phyloP scores from a whole-genome alignment of 805 yeast genomes.

The Kuraishia piskuri region DNA sequence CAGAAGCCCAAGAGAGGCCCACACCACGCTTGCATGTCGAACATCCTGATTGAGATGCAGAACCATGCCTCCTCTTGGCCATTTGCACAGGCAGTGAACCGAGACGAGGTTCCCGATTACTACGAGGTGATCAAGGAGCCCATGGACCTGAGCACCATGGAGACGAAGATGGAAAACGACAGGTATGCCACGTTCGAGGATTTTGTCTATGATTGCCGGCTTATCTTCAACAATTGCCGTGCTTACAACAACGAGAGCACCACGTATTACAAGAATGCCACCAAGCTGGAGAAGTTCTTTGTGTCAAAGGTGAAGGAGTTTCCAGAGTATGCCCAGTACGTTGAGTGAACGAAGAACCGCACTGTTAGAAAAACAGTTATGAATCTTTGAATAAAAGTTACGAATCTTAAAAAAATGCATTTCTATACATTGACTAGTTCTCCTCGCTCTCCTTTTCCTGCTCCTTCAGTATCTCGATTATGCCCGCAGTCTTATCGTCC shows the following conservation, averaged over 20 bases:
- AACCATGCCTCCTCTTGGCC: constrained; percentile 99
- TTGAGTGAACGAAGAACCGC: too few species aligned
- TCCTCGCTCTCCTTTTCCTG: constrained; percentile 29
- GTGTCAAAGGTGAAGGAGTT: constrained; percentile 75
- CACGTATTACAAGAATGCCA: constrained; percentile 92
- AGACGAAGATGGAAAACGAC: constrained; percentile 83
- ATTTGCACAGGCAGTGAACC: constrained; percentile 84
- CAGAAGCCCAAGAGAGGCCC: constrained; percentile 92
- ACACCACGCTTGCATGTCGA: constrained; percentile 90
- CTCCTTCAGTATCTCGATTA: constrained; percentile 70
- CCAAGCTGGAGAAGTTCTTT: constrained; percentile 85
- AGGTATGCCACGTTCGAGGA: constrained; percentile 87
- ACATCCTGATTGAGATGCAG: constrained; percentile 77
- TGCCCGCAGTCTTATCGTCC: constrained; percentile 74
- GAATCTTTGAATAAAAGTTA: not conserved
- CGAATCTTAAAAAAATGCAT: too few species aligned
- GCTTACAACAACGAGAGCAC: constrained; percentile 90
- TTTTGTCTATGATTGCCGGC: constrained; percentile 78
- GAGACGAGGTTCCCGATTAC: constrained; percentile 92
- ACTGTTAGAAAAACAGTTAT: not conserved
- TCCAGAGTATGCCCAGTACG: constrained; percentile 82
- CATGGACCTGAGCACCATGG: constrained; percentile 96
- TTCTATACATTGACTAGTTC: constrained; percentile 11
- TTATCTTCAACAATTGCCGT: constrained; percentile 87
- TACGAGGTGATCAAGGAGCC: constrained; percentile 96